A percentile compares a stretch with the other conserved stretches of the same genome.
Conservation (phyloP, 164 flowering plant species). For the Paratinospora sagittata region DNA sequence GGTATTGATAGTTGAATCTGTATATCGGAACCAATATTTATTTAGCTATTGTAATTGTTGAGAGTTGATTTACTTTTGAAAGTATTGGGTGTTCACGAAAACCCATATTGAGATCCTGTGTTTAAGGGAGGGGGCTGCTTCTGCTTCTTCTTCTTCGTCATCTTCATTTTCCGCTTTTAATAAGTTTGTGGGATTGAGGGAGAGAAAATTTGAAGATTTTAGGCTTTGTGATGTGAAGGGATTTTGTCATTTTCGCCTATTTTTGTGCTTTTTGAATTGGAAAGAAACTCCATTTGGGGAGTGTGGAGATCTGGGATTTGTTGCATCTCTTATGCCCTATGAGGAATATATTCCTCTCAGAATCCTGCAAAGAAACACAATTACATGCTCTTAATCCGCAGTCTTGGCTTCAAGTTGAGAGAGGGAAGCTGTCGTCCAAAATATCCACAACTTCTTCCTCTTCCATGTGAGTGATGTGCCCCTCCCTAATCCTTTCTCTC, state of each 20-base stretch:
- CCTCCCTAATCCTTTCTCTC: background rate
- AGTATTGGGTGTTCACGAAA: background rate
- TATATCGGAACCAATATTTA: background rate
- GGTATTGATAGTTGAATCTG: background rate
- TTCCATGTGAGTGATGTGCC: constrained; percentile 58
- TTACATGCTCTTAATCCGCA: constrained; percentile 80
- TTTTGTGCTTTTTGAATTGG: constrained; percentile 17
- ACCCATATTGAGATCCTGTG: constrained; percentile 3
- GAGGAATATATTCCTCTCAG: constrained; percentile 81
- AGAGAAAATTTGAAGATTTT: background rate
- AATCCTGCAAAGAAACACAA: constrained; percentile 76
- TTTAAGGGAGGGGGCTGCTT: background rate
- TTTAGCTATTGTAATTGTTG: constrained; percentile 3
- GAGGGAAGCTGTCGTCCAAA: constrained; percentile 82
- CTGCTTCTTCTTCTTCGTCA: background rate
- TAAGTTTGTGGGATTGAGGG: constrained; percentile 13
- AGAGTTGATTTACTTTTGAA: background rate
- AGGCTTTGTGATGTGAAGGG: constrained; percentile 13
- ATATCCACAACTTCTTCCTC: constrained; percentile 50
- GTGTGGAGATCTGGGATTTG: constrained; percentile 92
- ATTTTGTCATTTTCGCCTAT: background rate
- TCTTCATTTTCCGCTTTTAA: background rate
- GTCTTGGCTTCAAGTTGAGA: constrained; percentile 99
- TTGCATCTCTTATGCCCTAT: constrained; percentile 69
- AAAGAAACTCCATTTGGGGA: constrained; percentile 27